Conservation (phyloP, 2,329 filamentous ascomycete species). For the Botrytis fragariae region DNA sequence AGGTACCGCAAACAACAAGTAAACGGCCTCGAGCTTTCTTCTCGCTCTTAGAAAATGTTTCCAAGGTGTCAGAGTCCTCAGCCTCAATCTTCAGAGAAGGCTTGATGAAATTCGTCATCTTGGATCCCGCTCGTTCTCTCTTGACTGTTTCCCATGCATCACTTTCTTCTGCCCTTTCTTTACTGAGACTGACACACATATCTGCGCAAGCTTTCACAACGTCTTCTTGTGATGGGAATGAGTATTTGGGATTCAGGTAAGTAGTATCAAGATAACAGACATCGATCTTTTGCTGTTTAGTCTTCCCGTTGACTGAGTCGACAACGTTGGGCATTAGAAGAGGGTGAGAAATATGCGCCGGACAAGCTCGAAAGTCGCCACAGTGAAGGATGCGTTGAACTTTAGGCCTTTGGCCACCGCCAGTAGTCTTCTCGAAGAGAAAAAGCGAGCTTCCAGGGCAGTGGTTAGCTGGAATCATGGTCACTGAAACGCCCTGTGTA, state of each 20-base stretch:
- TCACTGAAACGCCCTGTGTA: slow-evolving; percentile 80
- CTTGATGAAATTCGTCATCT: slow-evolving; percentile 62
- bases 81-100: slow-evolving; percentile 38
- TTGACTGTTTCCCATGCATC: slow-evolving; percentile 58
- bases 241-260: slow-evolving; percentile 92
- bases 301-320: slow-evolving; percentile 68
- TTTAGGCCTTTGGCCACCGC: slow-evolving; percentile 57
- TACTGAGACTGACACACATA: slow-evolving; percentile 75
- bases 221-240: slow-evolving; percentile 84
- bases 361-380: slow-evolving; percentile 91
- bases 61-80: slow-evolving; percentile 29
- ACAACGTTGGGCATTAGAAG: slow-evolving; percentile 72
- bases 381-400: slow-evolving; percentile 86
- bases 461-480: slow-evolving; percentile 95
- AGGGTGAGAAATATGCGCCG: slow-evolving; percentile 78
- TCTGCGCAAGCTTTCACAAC: slow-evolving; percentile 87
- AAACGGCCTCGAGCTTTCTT: slow-evolving; percentile 60
- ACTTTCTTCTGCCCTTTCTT: slow-evolving; percentile 56
- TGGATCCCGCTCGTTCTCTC: slow-evolving; percentile 50
- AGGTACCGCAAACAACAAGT: slow-evolving; percentile 91
- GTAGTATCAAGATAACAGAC: slow-evolving; percentile 97
- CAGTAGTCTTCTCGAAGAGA: slow-evolving; percentile 77
- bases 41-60: slow-evolving; percentile 19
- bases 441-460: slow-evolving; percentile 94
- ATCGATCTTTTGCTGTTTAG: slow-evolving; percentile 82